Base-by-base conservation (phyloP, 176 grass and related monocot species). In the Ampelocalamus luodianensis region DNA sequence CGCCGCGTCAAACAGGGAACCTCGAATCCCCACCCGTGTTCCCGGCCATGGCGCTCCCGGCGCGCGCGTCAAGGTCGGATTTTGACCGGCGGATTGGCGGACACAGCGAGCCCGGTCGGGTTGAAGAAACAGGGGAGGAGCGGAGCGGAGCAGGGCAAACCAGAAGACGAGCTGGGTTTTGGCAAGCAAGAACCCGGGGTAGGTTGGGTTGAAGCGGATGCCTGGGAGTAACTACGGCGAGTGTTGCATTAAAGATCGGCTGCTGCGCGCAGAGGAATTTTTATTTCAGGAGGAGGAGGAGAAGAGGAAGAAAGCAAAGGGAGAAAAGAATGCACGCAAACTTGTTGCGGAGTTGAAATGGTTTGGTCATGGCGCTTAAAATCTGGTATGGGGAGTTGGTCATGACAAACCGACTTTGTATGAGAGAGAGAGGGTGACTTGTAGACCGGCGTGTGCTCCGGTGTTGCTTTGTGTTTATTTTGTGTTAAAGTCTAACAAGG, bases 361-460 rank as follows among this genome's bases (percentile, higher is more conserved):
- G 55, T 48, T 78, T 38, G 56, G 79, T 40, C 45, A 48, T 86
- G 73, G 83, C 72, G 65, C 66, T 87, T 78, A 73, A 86, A 78
- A 78, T 78, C 48, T 73, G 74, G 74, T 68, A 53, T n/a, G 27
- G 0, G 72, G 58, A 37, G 62, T 87, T 74, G 79, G 74, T 58
- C 79, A 83, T 29, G 72, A 83, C 74, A 78, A 90, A 83, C 84
- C 89, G 67, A n/a, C n/a, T 87, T 79, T 58, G 84, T 56, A 90
- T 59, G 79, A 85, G 66, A 48, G 13, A 20, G 74, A 38, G 65
- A 49, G 14, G 22, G 76, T 14, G 53, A 79, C 24, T 18, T 37
- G 80, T 45, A 8, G 68, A 65, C 32, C 3, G 32, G 32, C 32
- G 38, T 37, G 62, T n/a, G 46, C 48, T 80, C 11, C 20, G 46